Base-by-base conservation (phyloP, 257 asterid genomes). In the Ligustrum vulgare region DNA sequence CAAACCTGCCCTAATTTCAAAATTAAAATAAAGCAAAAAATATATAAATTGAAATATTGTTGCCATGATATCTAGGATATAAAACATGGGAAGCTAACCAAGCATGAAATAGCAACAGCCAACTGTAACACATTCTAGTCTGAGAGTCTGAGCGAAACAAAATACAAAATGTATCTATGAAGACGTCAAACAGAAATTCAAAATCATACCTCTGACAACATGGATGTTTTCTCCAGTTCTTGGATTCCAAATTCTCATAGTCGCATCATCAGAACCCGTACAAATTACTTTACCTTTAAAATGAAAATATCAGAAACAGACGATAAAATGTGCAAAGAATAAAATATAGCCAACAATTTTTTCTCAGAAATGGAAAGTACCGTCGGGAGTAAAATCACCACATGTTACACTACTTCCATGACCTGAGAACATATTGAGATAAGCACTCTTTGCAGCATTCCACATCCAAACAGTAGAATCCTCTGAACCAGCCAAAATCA, bases 331-430 rank as follows among this genome's bases (percentile, higher is more conserved):
- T 51, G 76, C 67, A 70, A 18, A n/a, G n/a, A n/a, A 67, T 64
- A 33, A 35, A 75, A 33, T 41, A 67, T 20, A 20, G 22, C 70
- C 15, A 67, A 71, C 64, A 39, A 36, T 60, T 20, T 47, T 68
- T 63, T 47, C 39, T 72, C 16, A 60, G 45, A 75, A 75, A 20
- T 45, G 34, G 77, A 58, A 70, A 64, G 60, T 90, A 94, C 99
- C 99, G 84, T 95, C 98, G 47, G 96, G 99, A 9, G 98, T 95
- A 83, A 95, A 89, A 84, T 86, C 91, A 58, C 99, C 97, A 25
- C 99, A 95, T 25, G 99, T 83, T 45, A 94, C 96, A 81, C 90
- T 83, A 77, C 83, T 75, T 72, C 77, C 90, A 79, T 95, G 99
- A 74, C 99, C 98, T 0, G 77, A 36, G 80, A 93, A 94, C 77